Base-by-base conservation (phyloP, 2,329 filamentous ascomycete species). In the Cercospora sp. region DNA sequence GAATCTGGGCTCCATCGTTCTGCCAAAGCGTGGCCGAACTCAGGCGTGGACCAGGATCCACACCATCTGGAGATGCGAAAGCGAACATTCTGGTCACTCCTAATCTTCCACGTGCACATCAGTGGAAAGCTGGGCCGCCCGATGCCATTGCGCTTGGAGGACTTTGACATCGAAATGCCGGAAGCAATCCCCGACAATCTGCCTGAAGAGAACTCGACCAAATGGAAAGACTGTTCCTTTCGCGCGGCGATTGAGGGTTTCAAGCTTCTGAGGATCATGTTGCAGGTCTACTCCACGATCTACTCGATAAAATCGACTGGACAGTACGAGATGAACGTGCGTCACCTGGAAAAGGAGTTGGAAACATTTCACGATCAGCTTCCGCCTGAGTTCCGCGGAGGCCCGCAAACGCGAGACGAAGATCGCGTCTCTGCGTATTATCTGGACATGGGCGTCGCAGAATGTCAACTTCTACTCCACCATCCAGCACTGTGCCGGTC, bases 121-220 rank as follows among this genome's bases (percentile, higher is more conserved):
- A 88, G 88, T 72, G 91, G 91, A 21, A 91, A 91, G 67, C 86
- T 94, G 40, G 92, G 92, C 18, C 85, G 89, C 16, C 92, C 92
- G 1, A 91, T 95, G 86, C 87, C 89, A 1, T 85, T 95, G 59
- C 86, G 88, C 10, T 81, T 89, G 3, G 88, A 91, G 62, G 91
- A 95, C 71, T 90, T 93, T 72, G 92, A 96, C 74, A 87, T 91
- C 40, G 91, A 93, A 69, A 87, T 93, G 59, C 92, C 92, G 1
- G 85, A 91, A 66, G 81, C 88, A 5, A 85, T 94, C 34, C 84
- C 89, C 28, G 93, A 96, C 76, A 89, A 91, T 72, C 82, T 89
- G 32, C 84, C 93, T 0, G 87, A 85, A 0, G 88, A 91, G 43
- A 81, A 87, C 18, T 57, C 80, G 10, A 76, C 76, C 16, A 73